Evolutionary conservation across 2,329 filamentous ascomycete genomes (phyloP), one percentile per base, ranked within the genome.

Genomic region (Monilinia vaccinii-corymbosi): DNA sequence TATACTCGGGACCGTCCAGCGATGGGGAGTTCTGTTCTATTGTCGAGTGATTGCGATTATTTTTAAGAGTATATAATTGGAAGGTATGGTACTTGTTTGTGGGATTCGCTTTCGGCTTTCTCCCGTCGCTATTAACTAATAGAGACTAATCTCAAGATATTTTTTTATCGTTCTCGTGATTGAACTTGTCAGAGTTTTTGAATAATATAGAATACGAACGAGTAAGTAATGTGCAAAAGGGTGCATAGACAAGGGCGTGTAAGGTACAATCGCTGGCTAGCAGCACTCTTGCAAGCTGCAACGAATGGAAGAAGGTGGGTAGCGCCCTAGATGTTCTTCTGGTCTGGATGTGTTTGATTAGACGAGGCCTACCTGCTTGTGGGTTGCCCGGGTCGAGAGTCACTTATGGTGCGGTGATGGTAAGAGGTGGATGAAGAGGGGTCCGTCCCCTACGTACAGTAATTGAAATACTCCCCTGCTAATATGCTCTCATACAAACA

Each of bases 251-350:
- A 59, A 59, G 56, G 44, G 56, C 53, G 47, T 46, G 51, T 42
- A 56, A 60, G 50, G 58, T 48, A 56, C 58, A 49, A 60, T 60
- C 21, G 52, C 58, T 57, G 58, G 34, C 57, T 60, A 48, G 57
- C 56, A 58, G 47, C 56, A 8, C 36, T 58, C 36, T 58, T 32
- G 10, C 9, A 36, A 36, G 34, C 9, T 38, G 14, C 56, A 48
- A 31, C 21, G 31, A 56, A 60, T 3, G 28, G 32, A 45, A 21
- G 42, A 48, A 16, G 32, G 25, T 47, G 51, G 7, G 47, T 52
- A 44, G 47, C 46, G 47, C 56, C 42, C 44, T 44, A 44, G 51
- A 55, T 21, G 51, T 44, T 55, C 40, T 55, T 55, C n/a, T 55
- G 51, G 32, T 55, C n/a, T 55, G 51, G 14, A 36, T 14, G 14